Conservation (phyloP, 2,329 filamentous ascomycete species). For the Penicillium sp. region DNA sequence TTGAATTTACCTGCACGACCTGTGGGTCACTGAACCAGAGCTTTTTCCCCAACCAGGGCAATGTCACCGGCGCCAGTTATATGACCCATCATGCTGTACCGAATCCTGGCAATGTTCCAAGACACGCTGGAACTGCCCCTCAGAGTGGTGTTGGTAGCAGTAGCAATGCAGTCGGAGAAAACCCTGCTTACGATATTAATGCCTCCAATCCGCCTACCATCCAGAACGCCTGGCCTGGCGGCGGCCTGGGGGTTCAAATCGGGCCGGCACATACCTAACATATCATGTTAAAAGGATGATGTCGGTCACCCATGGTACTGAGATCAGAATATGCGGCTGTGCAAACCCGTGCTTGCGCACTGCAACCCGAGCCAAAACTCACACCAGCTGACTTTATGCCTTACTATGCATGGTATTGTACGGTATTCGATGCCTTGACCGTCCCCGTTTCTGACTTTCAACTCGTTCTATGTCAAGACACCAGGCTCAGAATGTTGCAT, state of each 20-base stretch:
- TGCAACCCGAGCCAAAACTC: background rate
- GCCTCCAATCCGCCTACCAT: conserved; percentile 26
- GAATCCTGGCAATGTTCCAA: conserved; percentile 17
- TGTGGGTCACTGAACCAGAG: conserved; percentile 40
- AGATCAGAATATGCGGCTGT: background rate
- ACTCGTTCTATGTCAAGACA: background rate
- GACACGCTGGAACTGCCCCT: conserved; percentile 17
- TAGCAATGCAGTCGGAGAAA: conserved; percentile 18
- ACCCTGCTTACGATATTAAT: conserved; percentile 24
- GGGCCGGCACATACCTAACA: conserved; percentile 20
- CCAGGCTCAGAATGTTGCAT: background rate
- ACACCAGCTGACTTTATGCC: background rate
- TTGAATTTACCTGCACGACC: conserved; percentile 40
- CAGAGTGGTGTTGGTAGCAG: conserved; percentile 19
- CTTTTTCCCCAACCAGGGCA: conserved; percentile 39
- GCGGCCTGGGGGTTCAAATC: conserved; percentile 29
- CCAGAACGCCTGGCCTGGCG: conserved; percentile 28
- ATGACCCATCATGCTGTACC: conserved; percentile 25
- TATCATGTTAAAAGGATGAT: background rate
- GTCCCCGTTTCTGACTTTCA: background rate
- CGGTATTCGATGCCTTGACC: background rate
- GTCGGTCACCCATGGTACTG: background rate
- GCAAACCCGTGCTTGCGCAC: background rate
- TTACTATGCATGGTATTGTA: background rate
- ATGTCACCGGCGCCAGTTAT: conserved; percentile 31